phyloP scores from a whole-genome alignment of 768 basidiomycete genomes.

The Phylloporus sp. region DNA sequence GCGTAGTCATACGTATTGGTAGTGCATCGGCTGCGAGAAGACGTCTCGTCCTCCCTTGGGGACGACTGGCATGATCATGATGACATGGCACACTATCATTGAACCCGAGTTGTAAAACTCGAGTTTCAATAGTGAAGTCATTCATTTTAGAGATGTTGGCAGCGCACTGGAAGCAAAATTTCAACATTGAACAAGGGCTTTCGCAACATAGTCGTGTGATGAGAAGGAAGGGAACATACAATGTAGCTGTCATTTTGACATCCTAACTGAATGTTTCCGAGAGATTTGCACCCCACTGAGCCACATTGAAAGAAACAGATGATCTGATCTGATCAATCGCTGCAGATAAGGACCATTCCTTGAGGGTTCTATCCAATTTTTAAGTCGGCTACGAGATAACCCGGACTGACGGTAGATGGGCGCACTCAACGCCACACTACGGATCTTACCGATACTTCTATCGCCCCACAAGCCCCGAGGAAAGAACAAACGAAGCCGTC shows the following conservation, averaged over 20 bases:
- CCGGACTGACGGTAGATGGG: no score
- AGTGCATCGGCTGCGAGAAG: not conserved
- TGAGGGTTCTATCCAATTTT: no score
- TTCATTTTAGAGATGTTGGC: not conserved
- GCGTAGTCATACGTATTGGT: not conserved
- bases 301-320: no score
- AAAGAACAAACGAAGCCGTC: not conserved
- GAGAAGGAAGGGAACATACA: not conserved
- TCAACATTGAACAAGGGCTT: not conserved
- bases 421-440: no score
- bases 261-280: not conserved
- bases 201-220: not conserved
- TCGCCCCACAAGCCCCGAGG: no score
- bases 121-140: not conserved
- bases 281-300: not conserved
- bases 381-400: no score
- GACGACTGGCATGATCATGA: not conserved
- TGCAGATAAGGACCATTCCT: no score
- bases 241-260: no score
- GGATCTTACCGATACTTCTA: no score
- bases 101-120: not conserved
- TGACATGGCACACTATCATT: not conserved
- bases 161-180: not conserved
- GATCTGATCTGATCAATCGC: no score
- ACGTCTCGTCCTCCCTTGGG: not conserved